These are phyloP conservation scores for Rhododendron ferrugineum DNA, from an alignment of 148 eudicot species.

Conservation along the genomic window DNA sequence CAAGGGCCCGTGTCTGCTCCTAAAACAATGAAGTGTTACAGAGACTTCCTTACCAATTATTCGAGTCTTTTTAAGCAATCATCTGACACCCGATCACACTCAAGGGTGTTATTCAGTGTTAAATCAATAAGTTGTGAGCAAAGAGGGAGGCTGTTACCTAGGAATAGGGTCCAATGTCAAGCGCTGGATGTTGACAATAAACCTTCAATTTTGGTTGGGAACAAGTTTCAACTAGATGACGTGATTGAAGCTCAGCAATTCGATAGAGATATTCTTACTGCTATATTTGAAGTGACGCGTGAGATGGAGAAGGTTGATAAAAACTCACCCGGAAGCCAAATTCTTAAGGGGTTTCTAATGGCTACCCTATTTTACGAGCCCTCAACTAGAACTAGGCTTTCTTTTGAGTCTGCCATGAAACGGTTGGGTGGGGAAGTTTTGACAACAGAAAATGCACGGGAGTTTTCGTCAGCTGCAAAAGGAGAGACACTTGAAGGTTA, in stretches of 20 bases:
- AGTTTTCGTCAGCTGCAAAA: conserved; percentile 97
- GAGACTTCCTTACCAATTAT: conserved; percentile 16
- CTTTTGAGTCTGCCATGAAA: conserved; percentile 98
- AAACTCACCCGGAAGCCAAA: conserved; percentile 63
- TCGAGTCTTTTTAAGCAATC: conserved; percentile 15
- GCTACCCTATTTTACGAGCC: conserved; percentile 98
- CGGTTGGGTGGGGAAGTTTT: conserved; percentile 95
- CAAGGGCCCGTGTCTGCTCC: conserved; percentile 23
- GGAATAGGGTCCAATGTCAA: conserved; percentile 32
- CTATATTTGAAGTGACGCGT: conserved; percentile 79
- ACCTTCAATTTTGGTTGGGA: conserved; percentile 37
- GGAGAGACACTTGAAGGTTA: conserved; percentile 97
- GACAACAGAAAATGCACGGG: conserved; percentile 95
- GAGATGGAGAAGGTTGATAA: conserved; percentile 90
- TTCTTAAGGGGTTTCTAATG: conserved; percentile 86
- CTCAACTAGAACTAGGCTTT: conserved; percentile 93
- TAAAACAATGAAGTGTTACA: conserved; percentile 13
- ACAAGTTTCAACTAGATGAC: conserved; percentile 75
- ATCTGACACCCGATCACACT: conserved; percentile 11
- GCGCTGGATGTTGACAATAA: conserved; percentile 25
- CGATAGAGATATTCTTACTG: conserved; percentile 71
- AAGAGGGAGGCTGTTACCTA: conserved; percentile 19
- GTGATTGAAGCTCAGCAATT: conserved; percentile 93
- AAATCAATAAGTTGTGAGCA: conserved; percentile 18
- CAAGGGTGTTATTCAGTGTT: conserved; percentile 14